phyloP scores from a whole-genome alignment of 23 red algal genomes.

The Gracilaria gracilis region DNA sequence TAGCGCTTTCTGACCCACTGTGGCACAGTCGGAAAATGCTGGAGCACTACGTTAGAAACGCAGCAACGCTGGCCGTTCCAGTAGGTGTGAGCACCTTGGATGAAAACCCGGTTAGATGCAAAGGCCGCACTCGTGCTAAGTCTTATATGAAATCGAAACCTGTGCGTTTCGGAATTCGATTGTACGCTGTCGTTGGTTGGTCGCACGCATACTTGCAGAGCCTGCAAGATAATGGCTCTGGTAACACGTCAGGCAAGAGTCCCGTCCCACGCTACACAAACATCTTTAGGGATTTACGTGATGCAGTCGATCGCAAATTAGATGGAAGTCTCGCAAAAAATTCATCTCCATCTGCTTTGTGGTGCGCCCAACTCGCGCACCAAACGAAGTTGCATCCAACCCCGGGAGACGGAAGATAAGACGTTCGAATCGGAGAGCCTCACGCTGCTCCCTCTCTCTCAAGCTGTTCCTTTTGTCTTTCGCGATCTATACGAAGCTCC shows the following conservation, averaged over 20 bases:
- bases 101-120: too few species aligned
- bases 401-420: neutral
- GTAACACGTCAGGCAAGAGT: neutral
- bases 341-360: neutral
- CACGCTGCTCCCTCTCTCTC: too few species aligned
- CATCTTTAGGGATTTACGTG: neutral
- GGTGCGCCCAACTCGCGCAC: constrained; percentile 7
- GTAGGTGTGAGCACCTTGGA: too few species aligned
- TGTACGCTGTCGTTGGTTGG: too few species aligned
- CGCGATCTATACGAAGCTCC: too few species aligned
- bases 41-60: neutral
- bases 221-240: too few species aligned
- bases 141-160: too few species aligned
- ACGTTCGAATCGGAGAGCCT: too few species aligned
- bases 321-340: neutral
- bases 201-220: too few species aligned
- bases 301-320: neutral
- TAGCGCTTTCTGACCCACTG: neutral
- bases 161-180: too few species aligned
- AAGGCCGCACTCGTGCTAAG: too few species aligned
- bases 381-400: neutral
- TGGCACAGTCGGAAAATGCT: constrained; percentile 13
- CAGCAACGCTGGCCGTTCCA: neutral
- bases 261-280: constrained; percentile 19
- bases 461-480: too few species aligned